A percentile compares a stretch with the other conserved stretches of the same genome.
phyloP scores from a whole-genome alignment of 2,329 filamentous ascomycete genomes.

The Arachnomyces sp. region DNA sequence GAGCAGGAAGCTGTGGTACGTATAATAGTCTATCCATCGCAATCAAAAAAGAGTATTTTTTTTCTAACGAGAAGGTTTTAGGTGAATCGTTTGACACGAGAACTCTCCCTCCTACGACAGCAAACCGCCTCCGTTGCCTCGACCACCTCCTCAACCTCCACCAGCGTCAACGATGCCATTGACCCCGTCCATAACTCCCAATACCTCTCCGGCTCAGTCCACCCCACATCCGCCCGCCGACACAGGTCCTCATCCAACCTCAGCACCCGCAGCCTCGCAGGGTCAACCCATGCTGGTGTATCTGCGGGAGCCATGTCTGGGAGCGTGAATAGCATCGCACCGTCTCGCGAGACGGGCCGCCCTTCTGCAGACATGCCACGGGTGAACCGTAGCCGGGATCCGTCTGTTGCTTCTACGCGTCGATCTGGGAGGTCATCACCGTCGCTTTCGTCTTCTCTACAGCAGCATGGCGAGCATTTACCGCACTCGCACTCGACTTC shows the following conservation, averaged over 20 bases:
- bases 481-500: constrained; percentile 17
- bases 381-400: constrained; percentile 32
- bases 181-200: constrained; percentile 36
- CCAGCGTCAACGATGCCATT: constrained; percentile 40
- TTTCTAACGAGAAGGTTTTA: constrained; percentile 30
- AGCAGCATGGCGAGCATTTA: constrained; percentile 22
- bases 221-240: constrained; percentile 47
- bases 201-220: constrained; percentile 39
- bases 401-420: constrained; percentile 32
- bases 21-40: constrained; percentile 10
- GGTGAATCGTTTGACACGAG: constrained; percentile 88
- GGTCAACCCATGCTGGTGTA: constrained; percentile 26
- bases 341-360: constrained; percentile 30
- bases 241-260: constrained; percentile 50
- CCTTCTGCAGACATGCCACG: constrained; percentile 23
- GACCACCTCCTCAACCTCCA: constrained; percentile 50
- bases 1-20: constrained; percentile 88
- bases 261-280: constrained; percentile 35
- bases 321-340: constrained; percentile 36
- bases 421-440: constrained; percentile 25
- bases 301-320: constrained; percentile 24
- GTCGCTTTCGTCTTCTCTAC: constrained; percentile 20
- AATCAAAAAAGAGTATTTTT: not conserved
- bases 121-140: constrained; percentile 56
- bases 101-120: constrained; percentile 73